phyloP scores from a whole-genome alignment of 441 rosid genomes.

The California macrophylla region DNA sequence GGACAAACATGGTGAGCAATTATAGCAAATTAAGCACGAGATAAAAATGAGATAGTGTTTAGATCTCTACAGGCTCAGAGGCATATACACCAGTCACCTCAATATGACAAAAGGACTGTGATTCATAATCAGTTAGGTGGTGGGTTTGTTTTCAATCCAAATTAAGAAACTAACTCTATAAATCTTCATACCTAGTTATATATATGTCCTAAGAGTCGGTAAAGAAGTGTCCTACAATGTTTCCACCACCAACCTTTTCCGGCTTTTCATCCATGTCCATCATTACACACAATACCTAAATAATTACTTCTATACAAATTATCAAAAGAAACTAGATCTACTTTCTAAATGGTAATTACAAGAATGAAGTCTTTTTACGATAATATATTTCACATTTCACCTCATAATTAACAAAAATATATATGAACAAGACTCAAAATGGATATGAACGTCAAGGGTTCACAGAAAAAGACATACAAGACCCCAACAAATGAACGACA shows the following conservation, averaged over 20 bases:
- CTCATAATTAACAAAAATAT: too few species aligned
- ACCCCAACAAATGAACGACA: background rate
- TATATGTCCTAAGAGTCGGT: background rate
- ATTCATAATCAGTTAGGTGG: background rate
- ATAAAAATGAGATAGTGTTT: background rate
- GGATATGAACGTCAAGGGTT: too few species aligned
- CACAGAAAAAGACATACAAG: background rate
- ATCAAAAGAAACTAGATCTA: background rate
- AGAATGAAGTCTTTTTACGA: too few species aligned
- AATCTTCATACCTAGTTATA: background rate
- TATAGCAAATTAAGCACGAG: background rate
- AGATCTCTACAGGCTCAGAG: background rate
- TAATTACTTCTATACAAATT: background rate
- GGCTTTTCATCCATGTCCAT: background rate
- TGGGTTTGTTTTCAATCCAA: background rate
- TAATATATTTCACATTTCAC: too few species aligned
- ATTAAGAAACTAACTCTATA: background rate
- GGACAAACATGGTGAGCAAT: too few species aligned
- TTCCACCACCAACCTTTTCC: background rate
- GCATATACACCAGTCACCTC: background rate
- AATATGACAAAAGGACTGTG: background rate
- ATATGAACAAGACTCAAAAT: too few species aligned
- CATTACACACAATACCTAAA: background rate
- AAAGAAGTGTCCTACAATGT: background rate
- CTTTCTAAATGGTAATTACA: too few species aligned